Evolutionary conservation across 495 filamentous ascomycete genomes (phyloP), one percentile per base, ranked within the genome.

Genomic region (Articulospora tetracladia): DNA sequence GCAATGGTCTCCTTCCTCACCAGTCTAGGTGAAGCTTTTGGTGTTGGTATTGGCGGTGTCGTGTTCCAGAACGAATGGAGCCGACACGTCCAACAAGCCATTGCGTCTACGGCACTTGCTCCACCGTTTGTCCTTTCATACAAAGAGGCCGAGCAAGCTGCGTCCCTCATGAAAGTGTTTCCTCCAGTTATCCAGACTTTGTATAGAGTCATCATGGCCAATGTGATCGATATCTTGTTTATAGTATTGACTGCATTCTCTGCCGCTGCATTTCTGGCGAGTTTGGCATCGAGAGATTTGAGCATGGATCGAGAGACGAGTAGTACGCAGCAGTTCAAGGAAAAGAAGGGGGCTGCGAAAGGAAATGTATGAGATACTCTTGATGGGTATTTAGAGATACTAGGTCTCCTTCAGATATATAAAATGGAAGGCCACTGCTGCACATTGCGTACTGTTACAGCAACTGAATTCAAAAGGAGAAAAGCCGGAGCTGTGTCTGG

Each of bases 21-120:
- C 44, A 36, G 25, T 10, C 47, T 59, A 12, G 57, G 57, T 17
- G 25, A 59, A 52, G 46, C 57, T 4, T 59, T 59, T 24, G 57
- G 57, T 22, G 57, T 59, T 36, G 57, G 57, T 23, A 59, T 59
- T 23, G 57, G 57, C 13, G 57, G 57, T 7, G 44, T n/a, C 15
- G 17, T 59, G 46, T 52, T 59, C 27, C 57, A 59, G 25, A 59
- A 59, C 57, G 24, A 41, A 25, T 59, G 57, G 57, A 52, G 4
- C 4, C 34, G 22, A 17, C 22, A 41, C 36, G 12, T 57, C 54
- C 15, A 46, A 12, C 54, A 28, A 27, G 8, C 41, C 13, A n/a
- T 59, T 3, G 6, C n/a, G 2, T 0, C 1, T 2, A 19, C 12
- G 1, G 39, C 32, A 6, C 2, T 52, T 24, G n/a, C 28, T 17